Conservation (phyloP, 1,284 basidiomycete species). For the Omphalotus olearius region DNA sequence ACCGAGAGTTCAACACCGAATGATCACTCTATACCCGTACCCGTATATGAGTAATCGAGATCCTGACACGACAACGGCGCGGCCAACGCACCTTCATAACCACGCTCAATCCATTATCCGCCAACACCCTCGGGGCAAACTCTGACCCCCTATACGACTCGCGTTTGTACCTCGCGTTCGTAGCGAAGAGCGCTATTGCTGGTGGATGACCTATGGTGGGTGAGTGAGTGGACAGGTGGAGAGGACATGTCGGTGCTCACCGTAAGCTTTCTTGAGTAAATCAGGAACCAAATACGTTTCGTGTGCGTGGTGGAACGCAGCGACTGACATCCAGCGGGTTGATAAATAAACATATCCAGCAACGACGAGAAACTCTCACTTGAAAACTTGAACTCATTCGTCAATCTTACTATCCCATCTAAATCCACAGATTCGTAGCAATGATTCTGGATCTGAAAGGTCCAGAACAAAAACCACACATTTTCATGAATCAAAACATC, state of each 20-base stretch:
- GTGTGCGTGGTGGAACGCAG: conserved; percentile 80
- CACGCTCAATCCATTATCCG: conserved; percentile 71
- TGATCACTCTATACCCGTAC: conserved; percentile 67
- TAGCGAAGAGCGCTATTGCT: conserved; percentile 74
- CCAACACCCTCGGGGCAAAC: conserved; percentile 78
- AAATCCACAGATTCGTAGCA: conserved; percentile 81
- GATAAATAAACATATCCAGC: neutral
- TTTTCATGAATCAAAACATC: too few relatives aligned
- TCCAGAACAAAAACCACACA: too few relatives aligned
- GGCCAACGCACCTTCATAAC: conserved; percentile 61
- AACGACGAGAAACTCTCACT: neutral
- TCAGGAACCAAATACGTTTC: conserved; percentile 78
- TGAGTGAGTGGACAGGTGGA: neutral
- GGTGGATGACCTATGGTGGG: conserved; percentile 45
- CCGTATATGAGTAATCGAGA: too few relatives aligned
- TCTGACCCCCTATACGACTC: conserved; percentile 85
- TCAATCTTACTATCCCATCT: conserved; percentile 68
- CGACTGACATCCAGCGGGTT: too few relatives aligned
- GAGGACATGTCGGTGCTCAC: conserved; percentile 24
- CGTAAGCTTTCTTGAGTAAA: conserved; percentile 69
- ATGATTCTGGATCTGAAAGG: conserved; percentile 57
- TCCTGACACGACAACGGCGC: too few relatives aligned
- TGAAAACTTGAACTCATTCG: conserved; percentile 74
- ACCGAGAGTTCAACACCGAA: conserved; percentile 73
- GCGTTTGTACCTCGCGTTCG: conserved; percentile 71